Percentiles rank a stretch among this genome's conserved stretches.
Conservation (phyloP, 1,139 yeast genomes). For the Protomyces arabidopsidicola region DNA sequence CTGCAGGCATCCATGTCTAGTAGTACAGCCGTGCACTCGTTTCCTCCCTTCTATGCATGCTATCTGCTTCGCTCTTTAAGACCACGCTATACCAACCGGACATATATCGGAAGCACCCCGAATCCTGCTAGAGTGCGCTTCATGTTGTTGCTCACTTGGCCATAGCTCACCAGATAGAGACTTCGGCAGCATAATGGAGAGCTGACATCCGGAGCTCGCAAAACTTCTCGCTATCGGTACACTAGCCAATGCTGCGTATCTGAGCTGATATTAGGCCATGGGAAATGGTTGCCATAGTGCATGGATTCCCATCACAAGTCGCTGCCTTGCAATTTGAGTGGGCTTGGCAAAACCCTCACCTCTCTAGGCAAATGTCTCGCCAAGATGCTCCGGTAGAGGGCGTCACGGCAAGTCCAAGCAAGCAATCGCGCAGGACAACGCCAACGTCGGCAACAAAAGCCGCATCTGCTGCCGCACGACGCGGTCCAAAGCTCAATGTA, state of each 20-base stretch:
- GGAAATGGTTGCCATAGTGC: slow-evolving; percentile 58
- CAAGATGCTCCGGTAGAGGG: background rate
- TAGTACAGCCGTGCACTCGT: slow-evolving; percentile 12
- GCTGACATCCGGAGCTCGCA: slow-evolving; percentile 61
- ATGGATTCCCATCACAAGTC: slow-evolving; percentile 68
- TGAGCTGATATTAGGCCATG: slow-evolving; percentile 52
- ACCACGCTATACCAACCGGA: slow-evolving; percentile 47
- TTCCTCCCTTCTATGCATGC: slow-evolving; percentile 56
- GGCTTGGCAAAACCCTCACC: slow-evolving; percentile 29
- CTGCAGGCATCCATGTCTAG: background rate
- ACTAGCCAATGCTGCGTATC: background rate
- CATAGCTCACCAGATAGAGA: slow-evolving; percentile 38
- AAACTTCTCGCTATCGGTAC: slow-evolving; percentile 43
- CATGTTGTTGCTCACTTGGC: no score
- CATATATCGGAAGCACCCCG: slow-evolving; percentile 75
- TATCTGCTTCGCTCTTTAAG: slow-evolving; percentile 59
- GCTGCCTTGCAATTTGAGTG: slow-evolving; percentile 60
- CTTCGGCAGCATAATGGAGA: slow-evolving; percentile 76
- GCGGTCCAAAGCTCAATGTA: slow-evolving; percentile 14
- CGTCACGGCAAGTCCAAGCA: background rate
- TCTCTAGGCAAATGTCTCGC: slow-evolving; percentile 23
- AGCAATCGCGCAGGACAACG: background rate
- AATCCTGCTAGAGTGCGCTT: slow-evolving; percentile 50
- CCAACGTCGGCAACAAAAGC: background rate
- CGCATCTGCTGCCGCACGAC: slow-evolving; percentile 8